phyloP scores from a whole-genome alignment of 148 eudicot genomes.

The Fagopyrum tataricum region DNA sequence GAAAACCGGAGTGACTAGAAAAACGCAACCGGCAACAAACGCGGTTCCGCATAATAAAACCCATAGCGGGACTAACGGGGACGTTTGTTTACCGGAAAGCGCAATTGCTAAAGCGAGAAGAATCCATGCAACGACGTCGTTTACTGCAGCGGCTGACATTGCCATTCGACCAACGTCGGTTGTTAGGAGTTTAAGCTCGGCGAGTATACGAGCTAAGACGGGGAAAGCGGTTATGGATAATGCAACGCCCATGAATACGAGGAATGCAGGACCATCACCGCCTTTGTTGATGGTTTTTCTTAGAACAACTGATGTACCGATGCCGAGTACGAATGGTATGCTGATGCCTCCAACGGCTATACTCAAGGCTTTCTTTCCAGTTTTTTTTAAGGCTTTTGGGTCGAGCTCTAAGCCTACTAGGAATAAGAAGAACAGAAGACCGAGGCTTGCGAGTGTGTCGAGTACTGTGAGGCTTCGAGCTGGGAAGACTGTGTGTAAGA shows the following conservation, averaged over 20 bases:
- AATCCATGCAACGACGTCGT: constrained; percentile 86
- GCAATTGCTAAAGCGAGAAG: constrained; percentile 78
- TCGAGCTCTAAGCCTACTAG: constrained; percentile 76
- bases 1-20: constrained; percentile 50
- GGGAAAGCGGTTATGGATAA: constrained; percentile 83
- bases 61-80: constrained; percentile 63
- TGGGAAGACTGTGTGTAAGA: constrained; percentile 58
- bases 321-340: constrained; percentile 62
- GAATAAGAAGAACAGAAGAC: constrained; percentile 78
- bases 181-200: constrained; percentile 76
- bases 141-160: constrained; percentile 90
- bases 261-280: constrained; percentile 51
- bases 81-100: constrained; percentile 48
- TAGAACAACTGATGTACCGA: constrained; percentile 60
- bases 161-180: constrained; percentile 81
- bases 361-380: constrained; percentile 61
- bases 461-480: constrained; percentile 55
- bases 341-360: constrained; percentile 73
- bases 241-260: constrained; percentile 88
- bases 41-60: constrained; percentile 47
- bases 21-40: constrained; percentile 35
- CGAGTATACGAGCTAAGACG: constrained; percentile 77
- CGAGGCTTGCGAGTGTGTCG: constrained; percentile 75
- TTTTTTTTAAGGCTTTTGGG: constrained; percentile 45
- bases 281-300: constrained; percentile 51